Evolutionary conservation across 306 rosid genomes (phyloP).

Genomic region (Ceratonia siliqua): DNA sequence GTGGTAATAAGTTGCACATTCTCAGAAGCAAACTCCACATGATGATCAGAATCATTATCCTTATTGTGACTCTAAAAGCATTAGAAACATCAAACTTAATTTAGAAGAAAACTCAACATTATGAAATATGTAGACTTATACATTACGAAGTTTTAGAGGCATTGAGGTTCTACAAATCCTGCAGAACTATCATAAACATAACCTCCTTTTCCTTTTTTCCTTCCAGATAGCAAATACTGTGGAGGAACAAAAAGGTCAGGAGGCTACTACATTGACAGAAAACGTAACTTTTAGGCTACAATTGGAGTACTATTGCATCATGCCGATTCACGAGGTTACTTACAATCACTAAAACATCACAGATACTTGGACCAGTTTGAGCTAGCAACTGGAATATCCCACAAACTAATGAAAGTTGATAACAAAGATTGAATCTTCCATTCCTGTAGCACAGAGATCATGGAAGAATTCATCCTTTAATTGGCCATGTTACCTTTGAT

Average conservation of each 20-base stretch:
- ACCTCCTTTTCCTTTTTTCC: background rate
- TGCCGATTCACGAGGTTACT: background rate
- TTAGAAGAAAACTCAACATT: background rate
- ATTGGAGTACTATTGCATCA: slow-evolving; percentile 1
- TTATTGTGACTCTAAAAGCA: slow-evolving; percentile 45
- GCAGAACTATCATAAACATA: slow-evolving; percentile 17
- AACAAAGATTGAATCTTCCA: background rate
- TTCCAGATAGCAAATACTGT: background rate
- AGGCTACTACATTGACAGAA: slow-evolving; percentile 15
- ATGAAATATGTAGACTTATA: background rate
- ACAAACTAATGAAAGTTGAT: background rate
- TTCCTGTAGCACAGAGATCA: background rate
- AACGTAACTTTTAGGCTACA: slow-evolving; percentile 5
- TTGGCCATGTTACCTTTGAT: background rate
- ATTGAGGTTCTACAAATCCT: slow-evolving; percentile 14
- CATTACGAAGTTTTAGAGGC: slow-evolving; percentile 22
- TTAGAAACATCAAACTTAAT: slow-evolving; percentile 35
- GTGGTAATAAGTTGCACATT: slow-evolving; percentile 78
- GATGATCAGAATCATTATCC: slow-evolving; percentile 61
- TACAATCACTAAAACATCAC: slow-evolving; percentile 16
- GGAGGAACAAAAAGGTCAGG: background rate
- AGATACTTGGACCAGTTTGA: background rate
- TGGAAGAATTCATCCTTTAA: background rate
- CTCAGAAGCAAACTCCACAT: slow-evolving; percentile 63
- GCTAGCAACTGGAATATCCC: background rate